Evolutionary conservation across 495 filamentous ascomycete species (phyloP), one percentile per base, ranked within the genome.

Genomic region (Aspergillus taichungensis): DNA sequence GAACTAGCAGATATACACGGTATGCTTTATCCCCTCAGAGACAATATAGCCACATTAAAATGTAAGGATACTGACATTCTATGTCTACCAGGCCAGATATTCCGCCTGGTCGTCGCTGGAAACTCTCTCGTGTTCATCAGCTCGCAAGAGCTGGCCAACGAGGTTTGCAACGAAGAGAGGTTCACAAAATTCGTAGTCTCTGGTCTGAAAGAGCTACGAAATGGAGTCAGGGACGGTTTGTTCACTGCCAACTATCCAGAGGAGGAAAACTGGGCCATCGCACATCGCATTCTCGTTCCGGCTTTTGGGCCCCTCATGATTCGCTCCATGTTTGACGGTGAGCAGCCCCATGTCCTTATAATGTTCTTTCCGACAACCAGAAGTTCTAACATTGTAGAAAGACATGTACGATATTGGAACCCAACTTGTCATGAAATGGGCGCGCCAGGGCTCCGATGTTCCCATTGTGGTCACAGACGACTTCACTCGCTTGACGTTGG

Each of bases 341-440:
- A 47, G 60, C 29, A 27, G 29, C 2, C 34, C 34, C 32, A 13
- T 10, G 6, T 14, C 12, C 24, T 34, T 14, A 30, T 24, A 24
- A 24, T 24, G 18, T 24, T 24, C 18, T 24, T 24, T 4, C 18
- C 18, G 18, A 24, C n/a, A 24, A 24, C 18, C 18, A 24, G 18
- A 24, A 24, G 18, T 1, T 24, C 18, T 24, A 24, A 24, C 6
- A 12, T 2, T 1, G 13, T 33, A 2, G 12, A 24, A 24, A 66
- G 81, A 85, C 44, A 88, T 89, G 84, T 78, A 83, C 46, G 85
- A 88, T 53, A 77, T 88, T 38, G 75, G 79, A 0, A 65, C 64
- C 0, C 84, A 91, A 47, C 64, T 89, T n/a, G 72, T 76, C 8
- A 69, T 86, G 50, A 88, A 88, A 62, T 89, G 83, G 82, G 83